A percentile compares a stretch with the other conserved stretches of the same genome.
Evolutionary conservation across 108 stramenopile species (phyloP).

Genomic region (Craspedostauros australis): DNA sequence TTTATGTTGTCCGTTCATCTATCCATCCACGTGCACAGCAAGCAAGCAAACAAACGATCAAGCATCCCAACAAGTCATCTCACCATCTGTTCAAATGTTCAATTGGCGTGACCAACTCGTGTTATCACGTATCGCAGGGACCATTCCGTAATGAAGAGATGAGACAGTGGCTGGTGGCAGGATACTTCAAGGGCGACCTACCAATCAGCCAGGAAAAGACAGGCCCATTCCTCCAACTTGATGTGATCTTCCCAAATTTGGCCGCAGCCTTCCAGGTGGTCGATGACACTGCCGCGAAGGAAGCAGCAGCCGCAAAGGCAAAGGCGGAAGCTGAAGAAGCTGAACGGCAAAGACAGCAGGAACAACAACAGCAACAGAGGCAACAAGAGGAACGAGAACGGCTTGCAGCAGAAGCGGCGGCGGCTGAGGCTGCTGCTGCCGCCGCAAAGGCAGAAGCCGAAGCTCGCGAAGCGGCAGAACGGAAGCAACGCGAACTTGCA

Average conservation of each 20-base stretch:
- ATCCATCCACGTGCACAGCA: no score
- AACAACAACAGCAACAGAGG: slow-evolving; percentile 6
- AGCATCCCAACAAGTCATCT: background rate
- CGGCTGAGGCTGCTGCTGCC: slow-evolving; percentile 11
- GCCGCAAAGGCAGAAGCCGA: slow-evolving; percentile 16
- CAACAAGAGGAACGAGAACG: slow-evolving; percentile 15
- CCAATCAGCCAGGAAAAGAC: slow-evolving; percentile 71
- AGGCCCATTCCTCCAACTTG: slow-evolving; percentile 73
- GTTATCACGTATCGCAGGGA: slow-evolving; percentile 46
- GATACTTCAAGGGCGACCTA: slow-evolving; percentile 93
- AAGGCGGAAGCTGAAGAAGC: slow-evolving; percentile 21
- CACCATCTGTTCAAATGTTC: background rate
- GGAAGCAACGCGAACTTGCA: slow-evolving; percentile 9
- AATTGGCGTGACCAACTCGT: background rate
- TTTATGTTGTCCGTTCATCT: background rate
- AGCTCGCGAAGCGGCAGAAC: slow-evolving; percentile 27
- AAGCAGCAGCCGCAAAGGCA: slow-evolving; percentile 18
- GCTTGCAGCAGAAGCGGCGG: slow-evolving; percentile 2
- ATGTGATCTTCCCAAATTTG: slow-evolving; percentile 67
- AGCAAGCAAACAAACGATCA: no score
- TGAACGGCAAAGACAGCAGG: slow-evolving; percentile 6
- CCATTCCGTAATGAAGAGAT: slow-evolving; percentile 93
- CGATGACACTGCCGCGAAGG: slow-evolving; percentile 22
- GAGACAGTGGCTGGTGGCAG: slow-evolving; percentile 96
- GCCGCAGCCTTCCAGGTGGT: slow-evolving; percentile 48